Base-by-base conservation (phyloP, 2,329 filamentous ascomycete species). In the Phaeosphaeria sp. region DNA sequence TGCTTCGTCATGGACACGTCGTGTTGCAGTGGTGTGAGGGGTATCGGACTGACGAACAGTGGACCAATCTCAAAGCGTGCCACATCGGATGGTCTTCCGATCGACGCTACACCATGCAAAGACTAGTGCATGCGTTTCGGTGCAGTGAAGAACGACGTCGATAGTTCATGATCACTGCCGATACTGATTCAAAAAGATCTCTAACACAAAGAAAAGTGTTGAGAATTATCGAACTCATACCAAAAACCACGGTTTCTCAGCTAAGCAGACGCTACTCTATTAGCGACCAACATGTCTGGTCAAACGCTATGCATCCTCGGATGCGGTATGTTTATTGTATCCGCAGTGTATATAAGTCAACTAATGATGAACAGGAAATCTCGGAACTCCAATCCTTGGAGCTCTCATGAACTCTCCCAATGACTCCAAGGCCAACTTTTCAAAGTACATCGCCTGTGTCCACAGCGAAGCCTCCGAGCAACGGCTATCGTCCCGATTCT, bases 401-500 rank as follows among this genome's bases (percentile, higher is more conserved):
- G 74, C 73, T 22, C 54, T 80, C 20, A 50, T 78, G 41, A 65
- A 66, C 21, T 62, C 58, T n/a, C 23, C 60, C 48, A 42, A 54
- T 33, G 48, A 59, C 51, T 49, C 56, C 2, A 50, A 50, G 25
- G 39, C 56, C n/a, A 55, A 51, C 6, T 78, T 78, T 51, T 62
- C 54, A 6, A 64, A 52, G 2, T 81, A 78, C 62, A 76, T 79
- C 44, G 80, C 79, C 25, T 82, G 79, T 17, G 80, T 83, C 0
- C 73, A 76, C 22, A 81, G 77, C 56, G 59, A 73, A 51, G 56
- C 41, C 9, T 82, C 80, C 0, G 73, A 74, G 17, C 63, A 75
- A 17, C 69, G 70, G 15, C 60, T 82, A 13, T 52, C 60, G 2
- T 55, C 62, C 1, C 69, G 68, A 46, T 80, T 81, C 51, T n/a